Evolutionary conservation across 2,329 filamentous ascomycete species (phyloP).

Genomic region (Ophiostoma australiae): DNA sequence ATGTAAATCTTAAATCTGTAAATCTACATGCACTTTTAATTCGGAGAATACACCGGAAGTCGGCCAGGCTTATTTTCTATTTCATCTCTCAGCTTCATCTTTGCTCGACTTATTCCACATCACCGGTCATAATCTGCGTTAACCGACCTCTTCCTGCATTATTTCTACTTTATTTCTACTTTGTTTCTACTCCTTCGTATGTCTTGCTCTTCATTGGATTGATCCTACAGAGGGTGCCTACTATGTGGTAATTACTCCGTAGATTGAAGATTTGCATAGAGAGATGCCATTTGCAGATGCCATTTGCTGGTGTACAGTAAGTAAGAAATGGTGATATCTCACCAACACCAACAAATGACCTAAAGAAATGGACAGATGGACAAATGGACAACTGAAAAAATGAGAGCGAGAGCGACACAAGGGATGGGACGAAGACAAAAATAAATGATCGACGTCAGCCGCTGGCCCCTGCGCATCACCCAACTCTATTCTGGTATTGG

Average conservation of each 20-base stretch:
- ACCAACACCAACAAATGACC: too few species aligned
- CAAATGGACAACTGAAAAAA: too few species aligned
- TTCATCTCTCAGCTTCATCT: not conserved
- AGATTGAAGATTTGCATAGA: too few species aligned
- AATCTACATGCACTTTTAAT: not conserved
- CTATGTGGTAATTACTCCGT: too few species aligned
- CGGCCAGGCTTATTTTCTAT: too few species aligned
- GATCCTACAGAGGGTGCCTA: too few species aligned
- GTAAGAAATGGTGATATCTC: too few species aligned
- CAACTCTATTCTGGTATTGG: not conserved
- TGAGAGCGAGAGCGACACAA: not conserved
- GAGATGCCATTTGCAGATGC: too few species aligned
- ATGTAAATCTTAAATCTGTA: not conserved
- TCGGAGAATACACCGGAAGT: not conserved
- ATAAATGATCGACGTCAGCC: conserved; percentile 4
- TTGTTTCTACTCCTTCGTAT: too few species aligned
- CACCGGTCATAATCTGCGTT: too few species aligned
- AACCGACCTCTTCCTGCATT: not conserved
- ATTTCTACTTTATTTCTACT: not conserved
- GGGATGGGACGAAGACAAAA: not conserved
- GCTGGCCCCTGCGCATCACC: not conserved
- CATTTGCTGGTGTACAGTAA: too few species aligned
- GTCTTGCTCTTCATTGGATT: not conserved
- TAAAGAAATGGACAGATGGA: too few species aligned
- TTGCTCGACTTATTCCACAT: not conserved